Conservation (phyloP, 2,329 filamentous ascomycete species). For the Arthrinium phaeospermum region DNA sequence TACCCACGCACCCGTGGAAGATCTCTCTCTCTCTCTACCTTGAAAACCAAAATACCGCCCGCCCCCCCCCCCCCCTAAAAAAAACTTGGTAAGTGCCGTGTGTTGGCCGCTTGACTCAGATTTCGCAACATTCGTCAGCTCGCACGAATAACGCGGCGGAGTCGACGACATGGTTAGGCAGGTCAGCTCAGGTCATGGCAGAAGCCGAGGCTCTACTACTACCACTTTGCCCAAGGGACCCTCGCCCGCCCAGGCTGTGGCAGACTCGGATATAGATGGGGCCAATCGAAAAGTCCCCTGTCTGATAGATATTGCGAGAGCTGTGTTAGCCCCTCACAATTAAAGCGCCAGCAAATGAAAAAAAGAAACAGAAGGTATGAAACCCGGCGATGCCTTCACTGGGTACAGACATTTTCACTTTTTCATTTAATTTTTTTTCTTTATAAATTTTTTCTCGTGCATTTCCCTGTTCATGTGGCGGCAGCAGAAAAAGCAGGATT, state of each 20-base stretch:
- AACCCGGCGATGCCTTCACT: neutral
- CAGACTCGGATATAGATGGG: conserved; percentile 15
- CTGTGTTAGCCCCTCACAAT: neutral
- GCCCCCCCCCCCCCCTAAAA: no score
- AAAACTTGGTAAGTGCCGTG: conserved; percentile 1
- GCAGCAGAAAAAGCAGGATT: conserved; percentile 7
- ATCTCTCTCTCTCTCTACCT: neutral
- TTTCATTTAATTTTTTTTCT: neutral
- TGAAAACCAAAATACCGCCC: no score
- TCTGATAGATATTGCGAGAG: neutral
- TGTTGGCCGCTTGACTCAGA: neutral
- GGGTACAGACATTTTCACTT: neutral
- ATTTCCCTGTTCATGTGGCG: neutral
- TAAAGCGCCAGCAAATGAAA: neutral
- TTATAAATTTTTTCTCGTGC: no score
- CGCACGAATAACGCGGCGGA: conserved; percentile 1
- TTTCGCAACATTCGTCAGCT: neutral
- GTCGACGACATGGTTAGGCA: conserved; percentile 13
- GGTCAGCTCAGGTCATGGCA: neutral
- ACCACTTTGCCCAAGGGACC: neutral
- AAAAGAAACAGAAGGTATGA: neutral
- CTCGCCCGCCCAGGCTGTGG: neutral
- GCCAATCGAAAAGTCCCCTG: neutral
- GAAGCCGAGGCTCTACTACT: neutral
- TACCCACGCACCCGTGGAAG: neutral